Evolutionary conservation across 495 filamentous ascomycete genomes (phyloP).

Genomic region (Podospora appendiculata): DNA sequence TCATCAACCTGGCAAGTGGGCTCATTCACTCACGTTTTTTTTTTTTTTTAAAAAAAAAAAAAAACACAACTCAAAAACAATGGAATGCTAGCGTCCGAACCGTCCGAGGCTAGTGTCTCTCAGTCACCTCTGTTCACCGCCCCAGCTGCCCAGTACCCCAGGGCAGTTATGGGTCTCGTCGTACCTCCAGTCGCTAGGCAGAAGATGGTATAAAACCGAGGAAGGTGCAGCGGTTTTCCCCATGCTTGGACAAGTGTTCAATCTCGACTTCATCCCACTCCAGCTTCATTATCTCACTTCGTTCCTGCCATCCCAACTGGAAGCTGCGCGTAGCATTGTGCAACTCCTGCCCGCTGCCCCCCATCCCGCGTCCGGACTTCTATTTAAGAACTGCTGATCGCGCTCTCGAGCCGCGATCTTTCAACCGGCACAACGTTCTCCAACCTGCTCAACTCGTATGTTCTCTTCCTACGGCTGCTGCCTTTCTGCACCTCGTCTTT

Average conservation of each 20-base stretch:
- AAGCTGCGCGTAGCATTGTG: no score
- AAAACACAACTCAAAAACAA: neutral
- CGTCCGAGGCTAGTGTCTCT: conserved; percentile 3
- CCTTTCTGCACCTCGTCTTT: neutral
- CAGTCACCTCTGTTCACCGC: neutral
- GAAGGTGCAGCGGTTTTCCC: no score
- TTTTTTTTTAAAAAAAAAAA: no score
- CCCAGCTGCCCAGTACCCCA: neutral
- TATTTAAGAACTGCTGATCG: conserved; percentile 30
- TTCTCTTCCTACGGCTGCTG: neutral
- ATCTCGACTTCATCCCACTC: no score
- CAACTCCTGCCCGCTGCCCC: neutral
- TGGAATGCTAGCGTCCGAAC: conserved; percentile 7
- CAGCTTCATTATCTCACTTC: no score
- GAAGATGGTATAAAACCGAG: no score
- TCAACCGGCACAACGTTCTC: conserved; percentile 77
- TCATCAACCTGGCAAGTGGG: neutral
- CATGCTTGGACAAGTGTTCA: no score
- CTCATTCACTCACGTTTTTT: neutral
- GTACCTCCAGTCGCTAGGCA: no score
- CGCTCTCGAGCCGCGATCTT: conserved; percentile 48
- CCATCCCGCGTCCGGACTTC: neutral
- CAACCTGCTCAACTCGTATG: conserved; percentile 84
- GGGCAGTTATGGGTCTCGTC: no score
- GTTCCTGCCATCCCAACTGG: no score